phyloP scores from a whole-genome alignment of 1,139 yeast species.

The Kluyveromyces marxianus region DNA sequence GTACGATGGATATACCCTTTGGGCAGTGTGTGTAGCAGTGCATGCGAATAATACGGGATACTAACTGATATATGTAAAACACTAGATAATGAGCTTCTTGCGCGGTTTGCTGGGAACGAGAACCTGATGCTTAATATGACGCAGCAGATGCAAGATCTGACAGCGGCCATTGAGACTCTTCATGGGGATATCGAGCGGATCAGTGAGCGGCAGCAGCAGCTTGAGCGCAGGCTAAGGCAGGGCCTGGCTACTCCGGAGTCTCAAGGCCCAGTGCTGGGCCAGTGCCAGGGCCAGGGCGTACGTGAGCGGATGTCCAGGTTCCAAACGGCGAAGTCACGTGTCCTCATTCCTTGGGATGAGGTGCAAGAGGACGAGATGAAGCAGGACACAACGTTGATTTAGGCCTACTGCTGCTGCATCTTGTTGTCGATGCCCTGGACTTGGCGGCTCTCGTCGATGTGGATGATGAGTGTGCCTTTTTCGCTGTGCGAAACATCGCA shows the following conservation, averaged over 20 bases:
- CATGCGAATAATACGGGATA: too few species aligned
- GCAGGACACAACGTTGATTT: constrained; percentile 14
- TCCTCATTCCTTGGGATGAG: constrained; percentile 6
- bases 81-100: too few species aligned
- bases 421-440: constrained; percentile 28
- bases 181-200: constrained; percentile 12
- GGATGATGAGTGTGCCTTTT: too few species aligned
- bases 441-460: constrained; percentile 20
- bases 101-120: constrained; percentile 4
- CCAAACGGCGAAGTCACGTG: neutral
- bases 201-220: constrained; percentile 10
- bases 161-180: constrained; percentile 10
- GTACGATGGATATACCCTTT: neutral
- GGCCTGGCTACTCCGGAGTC: constrained; percentile 4
- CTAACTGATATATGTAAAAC: too few species aligned
- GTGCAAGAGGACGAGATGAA: constrained; percentile 7
- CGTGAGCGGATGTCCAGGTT: too few species aligned
- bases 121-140: constrained; percentile 11
- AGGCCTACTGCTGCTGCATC: constrained; percentile 18
- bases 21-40: neutral
- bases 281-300: too few species aligned
- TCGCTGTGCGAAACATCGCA: too few species aligned
- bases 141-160: constrained; percentile 13
- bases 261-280: neutral
- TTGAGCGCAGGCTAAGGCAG: constrained; percentile 9